These are phyloP conservation scores for Leucoagaricus sp. DNA, from an alignment of 1,284 basidiomycete species.

Conservation along the genomic window DNA sequence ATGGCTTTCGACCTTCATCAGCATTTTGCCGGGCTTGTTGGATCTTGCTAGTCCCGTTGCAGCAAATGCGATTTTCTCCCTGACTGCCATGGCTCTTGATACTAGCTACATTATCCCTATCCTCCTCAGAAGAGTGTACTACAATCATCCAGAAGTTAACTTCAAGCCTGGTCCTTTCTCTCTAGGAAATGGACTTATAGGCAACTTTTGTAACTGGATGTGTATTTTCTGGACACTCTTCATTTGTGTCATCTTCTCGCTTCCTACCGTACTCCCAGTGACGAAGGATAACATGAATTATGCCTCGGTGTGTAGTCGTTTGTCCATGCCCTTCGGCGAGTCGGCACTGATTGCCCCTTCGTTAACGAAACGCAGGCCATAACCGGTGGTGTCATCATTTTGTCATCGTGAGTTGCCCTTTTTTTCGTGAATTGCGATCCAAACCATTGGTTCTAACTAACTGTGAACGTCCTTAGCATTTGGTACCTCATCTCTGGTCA, in stretches of 20 bases:
- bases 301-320: constrained; percentile 45
- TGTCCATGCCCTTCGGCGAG: background rate
- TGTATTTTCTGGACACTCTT: constrained; percentile 75
- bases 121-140: constrained; percentile 68
- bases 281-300: constrained; percentile 79
- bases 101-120: constrained; percentile 78
- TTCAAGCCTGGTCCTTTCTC: constrained; percentile 91
- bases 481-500: constrained; percentile 49
- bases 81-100: constrained; percentile 75
- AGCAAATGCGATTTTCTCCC: constrained; percentile 82
- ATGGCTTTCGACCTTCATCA: constrained; percentile 73
- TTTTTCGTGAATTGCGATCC: constrained; percentile 2
- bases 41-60: constrained; percentile 80
- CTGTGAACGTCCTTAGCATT: constrained; percentile 25
- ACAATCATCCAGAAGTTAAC: constrained; percentile 80
- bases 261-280: constrained; percentile 74
- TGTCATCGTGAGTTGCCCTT: constrained; percentile 39
- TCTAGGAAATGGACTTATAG: constrained; percentile 75
- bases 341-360: constrained; percentile 5
- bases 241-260: constrained; percentile 69
- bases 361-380: constrained; percentile 45
- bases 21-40: constrained; percentile 73
- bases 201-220: constrained; percentile 61
- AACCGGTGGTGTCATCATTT: constrained; percentile 45
- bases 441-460: constrained; percentile 9